These are phyloP conservation scores for Suillus placidus DNA, from an alignment of 768 basidiomycete species.

Conservation along the genomic window DNA sequence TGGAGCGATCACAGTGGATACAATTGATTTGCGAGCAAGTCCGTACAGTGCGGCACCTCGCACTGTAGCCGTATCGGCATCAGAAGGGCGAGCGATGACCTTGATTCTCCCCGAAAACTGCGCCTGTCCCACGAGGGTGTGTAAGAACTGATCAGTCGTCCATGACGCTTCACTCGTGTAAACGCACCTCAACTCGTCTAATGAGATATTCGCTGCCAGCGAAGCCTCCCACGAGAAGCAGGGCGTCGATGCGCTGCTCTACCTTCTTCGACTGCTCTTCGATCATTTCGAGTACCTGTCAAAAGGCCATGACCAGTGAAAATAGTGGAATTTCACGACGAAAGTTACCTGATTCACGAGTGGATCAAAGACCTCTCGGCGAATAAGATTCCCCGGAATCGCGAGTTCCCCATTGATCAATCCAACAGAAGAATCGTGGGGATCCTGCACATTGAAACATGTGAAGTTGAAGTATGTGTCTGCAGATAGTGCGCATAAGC, in stretches of 20 bases:
- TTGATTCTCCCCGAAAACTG: slow-evolving; percentile 66
- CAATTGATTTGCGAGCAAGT: slow-evolving; percentile 70
- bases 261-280: slow-evolving; percentile 72
- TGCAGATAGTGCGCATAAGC: slow-evolving; percentile 30
- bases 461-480: slow-evolving; percentile 87
- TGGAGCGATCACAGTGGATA: slow-evolving; percentile 82
- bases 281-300: slow-evolving; percentile 74
- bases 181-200: slow-evolving; percentile 69
- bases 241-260: slow-evolving; percentile 75
- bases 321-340: slow-evolving; percentile 14
- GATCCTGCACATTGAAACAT: slow-evolving; percentile 86
- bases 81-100: slow-evolving; percentile 81
- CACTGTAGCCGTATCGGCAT: slow-evolving; percentile 86
- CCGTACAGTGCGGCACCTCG: slow-evolving; percentile 91
- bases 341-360: slow-evolving; percentile 71
- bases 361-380: slow-evolving; percentile 86
- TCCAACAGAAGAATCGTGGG: slow-evolving; percentile 78
- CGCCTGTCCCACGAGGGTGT: slow-evolving; percentile 45
- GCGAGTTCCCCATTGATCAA: slow-evolving; percentile 81
- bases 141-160: slow-evolving; percentile 14
- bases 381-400: slow-evolving; percentile 78
- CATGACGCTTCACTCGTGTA: slow-evolving; percentile 11
- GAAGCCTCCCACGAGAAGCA: slow-evolving; percentile 90
- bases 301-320: slow-evolving; percentile 14
- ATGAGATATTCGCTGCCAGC: slow-evolving; percentile 86